These are phyloP conservation scores for Verruconis gallopava DNA, from an alignment of 2,329 filamentous ascomycete species.

Conservation along the genomic window DNA sequence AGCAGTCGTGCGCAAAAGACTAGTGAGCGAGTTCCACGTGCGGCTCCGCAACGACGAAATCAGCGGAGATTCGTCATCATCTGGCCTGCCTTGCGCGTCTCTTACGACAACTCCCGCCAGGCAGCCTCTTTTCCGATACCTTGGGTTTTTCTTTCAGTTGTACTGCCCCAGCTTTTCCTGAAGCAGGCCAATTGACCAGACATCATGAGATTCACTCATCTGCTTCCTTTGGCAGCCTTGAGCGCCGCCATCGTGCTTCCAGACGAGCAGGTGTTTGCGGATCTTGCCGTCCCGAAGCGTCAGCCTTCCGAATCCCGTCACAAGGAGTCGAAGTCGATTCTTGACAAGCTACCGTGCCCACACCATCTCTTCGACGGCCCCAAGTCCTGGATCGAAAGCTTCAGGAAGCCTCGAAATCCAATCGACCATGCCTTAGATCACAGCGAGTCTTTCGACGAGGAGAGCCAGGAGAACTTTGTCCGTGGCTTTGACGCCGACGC, in stretches of 20 bases:
- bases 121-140: too few relatives aligned
- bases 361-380: constrained; percentile 24
- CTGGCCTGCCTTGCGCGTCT: too few relatives aligned
- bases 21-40: too few relatives aligned
- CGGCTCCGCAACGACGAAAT: too few relatives aligned
- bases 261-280: constrained; percentile 34
- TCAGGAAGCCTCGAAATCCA: too few relatives aligned
- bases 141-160: too few relatives aligned
- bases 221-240: constrained; percentile 38
- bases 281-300: constrained; percentile 28
- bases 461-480: constrained; percentile 22
- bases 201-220: constrained; percentile 34
- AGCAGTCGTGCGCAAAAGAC: too few relatives aligned
- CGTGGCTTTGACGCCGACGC: constrained; percentile 22
- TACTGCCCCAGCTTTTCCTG: neutral
- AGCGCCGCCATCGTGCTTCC: constrained; percentile 41
- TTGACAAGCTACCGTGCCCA: constrained; percentile 23
- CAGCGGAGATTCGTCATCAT: too few relatives aligned
- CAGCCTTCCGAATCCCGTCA: constrained; percentile 19
- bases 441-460: constrained; percentile 33
- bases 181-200: neutral
- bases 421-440: too few relatives aligned
- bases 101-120: too few relatives aligned
- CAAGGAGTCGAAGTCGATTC: constrained; percentile 11
- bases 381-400: constrained; percentile 16